Evolutionary conservation across 2,329 filamentous ascomycete genomes (phyloP).

Genomic region (Zopfia rhizophila): DNA sequence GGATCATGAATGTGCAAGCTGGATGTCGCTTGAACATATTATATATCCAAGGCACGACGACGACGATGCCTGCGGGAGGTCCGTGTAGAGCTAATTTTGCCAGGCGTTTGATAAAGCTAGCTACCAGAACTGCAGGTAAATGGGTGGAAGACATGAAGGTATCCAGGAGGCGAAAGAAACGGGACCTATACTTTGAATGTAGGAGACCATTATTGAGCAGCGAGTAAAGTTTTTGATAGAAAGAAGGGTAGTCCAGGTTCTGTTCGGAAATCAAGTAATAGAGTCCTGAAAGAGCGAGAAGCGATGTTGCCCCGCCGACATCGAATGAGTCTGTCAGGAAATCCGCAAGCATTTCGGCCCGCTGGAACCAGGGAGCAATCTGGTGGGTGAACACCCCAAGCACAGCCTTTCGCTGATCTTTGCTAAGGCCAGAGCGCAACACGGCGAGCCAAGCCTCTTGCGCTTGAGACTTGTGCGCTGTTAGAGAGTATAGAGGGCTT

Average conservation of each 20-base stretch:
- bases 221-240: conserved; percentile 94
- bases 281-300: conserved; percentile 89
- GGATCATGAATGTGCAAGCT: conserved; percentile 94
- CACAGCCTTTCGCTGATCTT: conserved; percentile 81
- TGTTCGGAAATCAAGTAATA: conserved; percentile 94
- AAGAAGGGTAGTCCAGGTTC: conserved; percentile 95
- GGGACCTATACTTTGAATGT: conserved; percentile 92
- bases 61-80: conserved; percentile 88
- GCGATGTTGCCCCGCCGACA: conserved; percentile 82
- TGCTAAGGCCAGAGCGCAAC: conserved; percentile 72
- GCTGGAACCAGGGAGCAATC: conserved; percentile 89
- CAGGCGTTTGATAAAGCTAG: conserved; percentile 96
- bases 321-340: conserved; percentile 97
- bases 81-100: conserved; percentile 85
- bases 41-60: conserved; percentile 92
- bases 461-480: conserved; percentile 79
- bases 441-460: conserved; percentile 89
- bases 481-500: conserved; percentile 68
- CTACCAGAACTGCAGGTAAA: conserved; percentile 88
- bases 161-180: conserved; percentile 91
- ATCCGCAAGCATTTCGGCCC: conserved; percentile 91
- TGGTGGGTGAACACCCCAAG: conserved; percentile 78
- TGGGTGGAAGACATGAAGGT: conserved; percentile 92
- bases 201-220: conserved; percentile 85
- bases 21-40: conserved; percentile 93